phyloP scores from a whole-genome alignment of 495 filamentous ascomycete species.

The Aspergillus campestris region DNA sequence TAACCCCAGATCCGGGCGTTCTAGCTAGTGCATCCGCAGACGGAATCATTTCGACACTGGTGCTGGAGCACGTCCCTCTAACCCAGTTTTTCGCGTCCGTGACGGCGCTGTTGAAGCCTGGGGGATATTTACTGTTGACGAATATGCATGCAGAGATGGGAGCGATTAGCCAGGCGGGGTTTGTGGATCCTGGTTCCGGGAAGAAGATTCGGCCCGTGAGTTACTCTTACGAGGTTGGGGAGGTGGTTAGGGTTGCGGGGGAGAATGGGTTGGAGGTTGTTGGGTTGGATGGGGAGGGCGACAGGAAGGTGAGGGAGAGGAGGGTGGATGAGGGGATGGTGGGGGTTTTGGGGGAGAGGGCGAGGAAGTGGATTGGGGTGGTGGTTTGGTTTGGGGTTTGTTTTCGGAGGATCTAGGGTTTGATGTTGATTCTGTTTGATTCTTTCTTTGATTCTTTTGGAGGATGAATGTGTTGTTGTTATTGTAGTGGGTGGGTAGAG shows the following conservation, averaged over 20 bases:
- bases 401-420: conserved; percentile 34
- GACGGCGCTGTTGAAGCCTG: conserved; percentile 35
- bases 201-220: conserved; percentile 56
- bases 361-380: conserved; percentile 59
- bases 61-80: conserved; percentile 60
- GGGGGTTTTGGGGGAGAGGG: conserved; percentile 46
- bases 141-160: conserved; percentile 74
- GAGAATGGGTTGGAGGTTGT: conserved; percentile 44
- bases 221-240: conserved; percentile 47
- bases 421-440: conserved; percentile 6
- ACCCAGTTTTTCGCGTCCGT: conserved; percentile 47
- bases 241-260: conserved; percentile 48
- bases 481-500: too few species aligned
- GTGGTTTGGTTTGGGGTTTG: conserved; percentile 59
- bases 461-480: too few species aligned
- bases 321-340: conserved; percentile 43
- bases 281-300: conserved; percentile 13
- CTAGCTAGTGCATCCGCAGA: conserved; percentile 16
- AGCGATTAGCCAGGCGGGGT: conserved; percentile 53
- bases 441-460: too few species aligned
- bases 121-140: conserved; percentile 52
- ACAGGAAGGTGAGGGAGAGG: conserved; percentile 28
- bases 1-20: too few species aligned
- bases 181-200: conserved; percentile 48
- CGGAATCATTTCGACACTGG: conserved; percentile 56